Conservation (phyloP, 768 basidiomycete genomes). For the Naganishia kalamii region DNA sequence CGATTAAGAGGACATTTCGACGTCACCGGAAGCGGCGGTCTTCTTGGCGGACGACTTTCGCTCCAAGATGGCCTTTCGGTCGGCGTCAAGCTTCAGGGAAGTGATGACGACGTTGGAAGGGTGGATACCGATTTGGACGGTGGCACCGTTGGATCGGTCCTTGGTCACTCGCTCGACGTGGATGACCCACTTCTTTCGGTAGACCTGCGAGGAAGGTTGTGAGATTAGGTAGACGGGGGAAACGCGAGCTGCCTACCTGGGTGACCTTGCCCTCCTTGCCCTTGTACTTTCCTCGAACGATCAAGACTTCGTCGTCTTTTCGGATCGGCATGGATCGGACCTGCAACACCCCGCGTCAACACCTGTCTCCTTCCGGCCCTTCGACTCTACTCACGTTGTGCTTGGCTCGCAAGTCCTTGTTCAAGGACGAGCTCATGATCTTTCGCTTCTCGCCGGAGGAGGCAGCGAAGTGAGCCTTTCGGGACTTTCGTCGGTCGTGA, state of each 20-base stretch:
- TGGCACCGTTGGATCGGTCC: conserved; percentile 94
- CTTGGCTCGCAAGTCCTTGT: conserved; percentile 88
- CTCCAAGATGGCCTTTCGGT: conserved; percentile 47
- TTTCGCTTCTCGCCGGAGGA: conserved; percentile 91
- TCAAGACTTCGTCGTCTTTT: conserved; percentile 96
- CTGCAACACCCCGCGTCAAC: conserved; percentile 48
- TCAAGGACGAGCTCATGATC: conserved; percentile 93
- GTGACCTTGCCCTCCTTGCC: conserved; percentile 97
- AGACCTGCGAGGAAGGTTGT: conserved; percentile 57
- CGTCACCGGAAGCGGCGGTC: conserved; percentile 32
- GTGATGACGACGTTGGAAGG: conserved; percentile 94
- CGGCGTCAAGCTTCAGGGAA: conserved; percentile 61
- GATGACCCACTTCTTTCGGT: conserved; percentile 98
- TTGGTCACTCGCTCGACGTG: conserved; percentile 96
- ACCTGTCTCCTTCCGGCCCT: not conserved
- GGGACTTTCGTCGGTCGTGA: conserved; percentile 77
- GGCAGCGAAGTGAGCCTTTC: conserved; percentile 95
- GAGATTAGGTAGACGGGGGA: not conserved
- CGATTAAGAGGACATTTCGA: conserved; percentile 40
- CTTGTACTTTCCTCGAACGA: conserved; percentile 96
- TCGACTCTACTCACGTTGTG: conserved; percentile 63
- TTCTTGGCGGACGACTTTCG: conserved; percentile 43
- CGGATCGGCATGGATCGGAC: conserved; percentile 86
- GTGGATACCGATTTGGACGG: conserved; percentile 88
- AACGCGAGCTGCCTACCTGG: conserved; percentile 39